These are phyloP conservation scores for Hirschioporus abietinus DNA, from an alignment of 768 basidiomycete species.

Conservation along the genomic window DNA sequence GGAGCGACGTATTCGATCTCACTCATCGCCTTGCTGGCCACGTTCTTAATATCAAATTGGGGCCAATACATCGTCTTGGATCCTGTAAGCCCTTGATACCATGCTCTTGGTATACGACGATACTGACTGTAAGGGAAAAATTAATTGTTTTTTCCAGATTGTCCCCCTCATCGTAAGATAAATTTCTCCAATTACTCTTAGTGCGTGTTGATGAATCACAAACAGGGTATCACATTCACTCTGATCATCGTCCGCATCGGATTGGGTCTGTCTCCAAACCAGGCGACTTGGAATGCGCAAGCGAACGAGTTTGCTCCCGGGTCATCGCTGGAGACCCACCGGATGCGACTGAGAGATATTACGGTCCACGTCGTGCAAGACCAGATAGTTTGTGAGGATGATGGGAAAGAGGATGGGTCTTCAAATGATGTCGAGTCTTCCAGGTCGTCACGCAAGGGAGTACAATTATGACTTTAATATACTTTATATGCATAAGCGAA, in stretches of 20 bases:
- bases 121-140: neutral
- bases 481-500: neutral
- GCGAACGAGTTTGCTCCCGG: neutral
- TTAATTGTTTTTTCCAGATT: neutral
- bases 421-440: neutral
- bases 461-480: neutral
- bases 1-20: slow-evolving; percentile 32
- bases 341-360: neutral
- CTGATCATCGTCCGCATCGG: slow-evolving; percentile 37
- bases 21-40: slow-evolving; percentile 26
- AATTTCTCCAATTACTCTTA: neutral
- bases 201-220: neutral
- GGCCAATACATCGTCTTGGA: slow-evolving; percentile 33
- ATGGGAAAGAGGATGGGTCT: neutral
- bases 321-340: neutral
- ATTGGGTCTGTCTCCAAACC: slow-evolving; percentile 23
- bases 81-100: slow-evolving; percentile 22
- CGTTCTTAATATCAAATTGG: slow-evolving; percentile 29
- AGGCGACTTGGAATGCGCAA: neutral
- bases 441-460: neutral
- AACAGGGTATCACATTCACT: slow-evolving; percentile 32
- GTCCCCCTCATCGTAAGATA: neutral
- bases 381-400: neutral
- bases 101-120: neutral
- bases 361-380: neutral